Evolutionary conservation across 2,329 filamentous ascomycete species (phyloP), one percentile per base, ranked within the genome.

Genomic region (Cordyceps fumosorosea): DNA sequence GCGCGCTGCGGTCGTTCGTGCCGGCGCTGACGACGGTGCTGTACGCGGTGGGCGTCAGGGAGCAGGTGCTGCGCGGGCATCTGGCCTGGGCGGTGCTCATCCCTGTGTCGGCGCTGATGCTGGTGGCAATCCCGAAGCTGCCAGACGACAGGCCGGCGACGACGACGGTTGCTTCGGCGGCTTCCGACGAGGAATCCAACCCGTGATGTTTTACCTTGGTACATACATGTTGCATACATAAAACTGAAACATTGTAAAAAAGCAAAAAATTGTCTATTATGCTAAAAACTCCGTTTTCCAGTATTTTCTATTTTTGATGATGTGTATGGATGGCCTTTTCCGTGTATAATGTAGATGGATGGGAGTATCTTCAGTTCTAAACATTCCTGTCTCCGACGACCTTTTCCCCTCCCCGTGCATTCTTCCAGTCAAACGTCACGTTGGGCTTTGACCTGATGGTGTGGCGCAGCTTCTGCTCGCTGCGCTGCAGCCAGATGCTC

Each of bases 11-110:
- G 16, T 81, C 89, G 0, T 78, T 93, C 47, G 80, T 82, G 0
- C 90, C 90, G 0, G 88, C 84, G 0, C 67, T 85, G 0, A 86
- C 89, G 50, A 83, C 88, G 0, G 88, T 80, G 56, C 68, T 93
- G 4, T 93, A 85, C 66, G 89, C 90, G 0, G 68, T 85, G 0
- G 88, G 89, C 1, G 85, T 86, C 3, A 79, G 82, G 47, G 79
- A 81, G 16, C 83, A 87, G 64, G 81, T 87, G 60, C 68, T 89
- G 0, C 72, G 79, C 45, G 89, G 90, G 0, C 85, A 93, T 65
- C 64, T 76, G 1, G 72, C 68, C 1, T 76, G 73, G 73, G 67
- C 67, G 6, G 65, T 76, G 22, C 68, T 76, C 2, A 69, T 74
- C 1, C 71, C 71, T 1, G 62, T 74, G 29, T 68, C 73, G 5